Percentiles rank a stretch among this genome's conserved stretches.
Conservation (phyloP, 2,329 filamentous ascomycete genomes). For the Colletotrichum tofieldiae region DNA sequence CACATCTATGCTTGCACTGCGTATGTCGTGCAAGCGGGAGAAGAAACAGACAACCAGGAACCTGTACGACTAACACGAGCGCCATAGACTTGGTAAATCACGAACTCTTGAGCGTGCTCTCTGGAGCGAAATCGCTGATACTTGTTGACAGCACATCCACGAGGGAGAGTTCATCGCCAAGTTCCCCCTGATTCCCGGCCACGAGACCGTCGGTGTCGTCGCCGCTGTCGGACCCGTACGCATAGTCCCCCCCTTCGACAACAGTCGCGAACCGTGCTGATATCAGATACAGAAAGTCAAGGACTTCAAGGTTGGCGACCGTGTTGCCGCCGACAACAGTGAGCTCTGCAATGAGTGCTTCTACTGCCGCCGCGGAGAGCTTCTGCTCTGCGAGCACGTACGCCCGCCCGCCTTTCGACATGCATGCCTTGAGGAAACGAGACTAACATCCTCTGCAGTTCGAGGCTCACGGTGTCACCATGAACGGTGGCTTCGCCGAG, state of each 20-base stretch:
- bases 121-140: constrained; percentile 37
- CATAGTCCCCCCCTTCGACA: not conserved
- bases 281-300: constrained; percentile 64
- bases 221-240: constrained; percentile 67
- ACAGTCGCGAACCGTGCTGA: constrained; percentile 5
- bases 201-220: constrained; percentile 78
- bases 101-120: not conserved
- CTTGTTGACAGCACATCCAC: constrained; percentile 67
- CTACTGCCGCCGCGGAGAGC: constrained; percentile 79
- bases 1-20: not conserved
- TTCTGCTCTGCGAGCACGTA: constrained; percentile 76
- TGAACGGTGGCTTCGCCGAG: constrained; percentile 82
- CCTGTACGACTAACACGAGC: constrained; percentile 44
- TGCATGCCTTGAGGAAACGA: constrained; percentile 3
- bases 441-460: constrained; percentile 56
- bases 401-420: constrained; percentile 26
- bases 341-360: constrained; percentile 81
- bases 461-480: constrained; percentile 76
- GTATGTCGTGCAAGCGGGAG: not conserved
- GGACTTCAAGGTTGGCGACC: constrained; percentile 73
- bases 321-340: constrained; percentile 75
- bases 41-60: not conserved
- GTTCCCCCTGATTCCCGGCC: constrained; percentile 78
- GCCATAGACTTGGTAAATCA: constrained; percentile 54
- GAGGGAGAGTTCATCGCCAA: constrained; percentile 77